Evolutionary conservation across 148 eudicot species (phyloP).

Genomic region (Fallopia convolvulus): DNA sequence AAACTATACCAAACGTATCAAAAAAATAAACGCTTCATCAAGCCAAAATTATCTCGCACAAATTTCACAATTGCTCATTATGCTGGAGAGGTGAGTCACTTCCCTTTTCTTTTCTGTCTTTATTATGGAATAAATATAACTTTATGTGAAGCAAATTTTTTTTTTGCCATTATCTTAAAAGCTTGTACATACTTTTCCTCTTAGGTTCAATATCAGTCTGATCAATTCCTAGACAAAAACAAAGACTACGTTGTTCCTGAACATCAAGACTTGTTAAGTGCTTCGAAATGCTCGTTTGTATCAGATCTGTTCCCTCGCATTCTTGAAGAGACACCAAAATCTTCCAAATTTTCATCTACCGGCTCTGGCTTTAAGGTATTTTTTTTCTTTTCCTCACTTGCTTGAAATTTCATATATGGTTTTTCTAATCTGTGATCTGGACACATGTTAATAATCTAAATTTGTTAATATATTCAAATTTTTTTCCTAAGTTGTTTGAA

Average conservation of each 20-base stretch:
- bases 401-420: neutral
- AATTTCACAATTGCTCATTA: conserved; percentile 93
- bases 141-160: neutral
- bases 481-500: neutral
- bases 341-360: conserved; percentile 92
- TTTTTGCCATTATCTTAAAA: conserved; percentile 9
- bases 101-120: neutral
- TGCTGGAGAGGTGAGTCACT: conserved; percentile 82
- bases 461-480: no score
- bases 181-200: conserved; percentile 13
- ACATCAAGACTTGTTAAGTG: conserved; percentile 83
- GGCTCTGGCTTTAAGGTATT: conserved; percentile 90
- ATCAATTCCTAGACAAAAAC: conserved; percentile 90
- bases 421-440: neutral
- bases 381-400: neutral
- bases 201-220: conserved; percentile 91
- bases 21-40: conserved; percentile 74
- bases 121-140: neutral
- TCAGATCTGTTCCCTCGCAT: conserved; percentile 76
- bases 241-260: conserved; percentile 97
- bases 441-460: neutral
- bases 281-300: conserved; percentile 87
- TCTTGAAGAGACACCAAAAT: conserved; percentile 62
- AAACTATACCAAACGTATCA: conserved; percentile 95
- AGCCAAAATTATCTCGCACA: conserved; percentile 89